These are phyloP conservation scores for Pythium rishiriense DNA, from an alignment of 352 stramenopile species.

Conservation along the genomic window DNA sequence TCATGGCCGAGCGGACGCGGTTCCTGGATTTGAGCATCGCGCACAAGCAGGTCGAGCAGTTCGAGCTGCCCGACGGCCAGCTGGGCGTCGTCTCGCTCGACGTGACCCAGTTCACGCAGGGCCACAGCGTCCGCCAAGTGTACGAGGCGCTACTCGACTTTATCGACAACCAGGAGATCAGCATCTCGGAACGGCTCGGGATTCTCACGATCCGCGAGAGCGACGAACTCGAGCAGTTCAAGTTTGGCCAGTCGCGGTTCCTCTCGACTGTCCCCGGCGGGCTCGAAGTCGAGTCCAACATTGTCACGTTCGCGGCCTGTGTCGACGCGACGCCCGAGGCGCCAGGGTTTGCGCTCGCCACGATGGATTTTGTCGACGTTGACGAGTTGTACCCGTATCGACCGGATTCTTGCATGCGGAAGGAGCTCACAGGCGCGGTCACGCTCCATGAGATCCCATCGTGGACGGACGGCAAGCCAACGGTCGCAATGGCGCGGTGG, in stretches of 20 bases:
- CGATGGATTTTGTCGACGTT: conserved; percentile 15
- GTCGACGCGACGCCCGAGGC: not conserved
- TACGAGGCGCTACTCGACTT: conserved; percentile 22
- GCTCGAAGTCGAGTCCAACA: conserved; percentile 24
- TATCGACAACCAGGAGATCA: conserved; percentile 22
- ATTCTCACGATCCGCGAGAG: conserved; percentile 23
- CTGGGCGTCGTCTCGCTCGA: conserved; percentile 6
- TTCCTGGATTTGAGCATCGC: conserved; percentile 1
- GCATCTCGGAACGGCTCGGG: conserved; percentile 21
- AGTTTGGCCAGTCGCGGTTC: conserved; percentile 11
- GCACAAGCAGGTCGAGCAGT: conserved; percentile 11
- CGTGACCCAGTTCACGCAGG: conserved; percentile 13
- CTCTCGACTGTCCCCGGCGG: conserved; percentile 5
- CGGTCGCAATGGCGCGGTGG: conserved; percentile 7
- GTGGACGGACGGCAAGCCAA: not conserved
- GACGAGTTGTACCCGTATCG: conserved; percentile 25
- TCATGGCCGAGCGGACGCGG: conserved; percentile 15
- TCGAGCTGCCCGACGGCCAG: conserved; percentile 6
- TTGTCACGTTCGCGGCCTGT: conserved; percentile 7
- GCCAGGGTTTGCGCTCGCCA: not conserved
- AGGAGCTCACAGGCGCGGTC: conserved; percentile 5
- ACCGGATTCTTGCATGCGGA: not conserved
- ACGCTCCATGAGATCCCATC: conserved; percentile 5
- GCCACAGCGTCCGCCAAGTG: conserved; percentile 20
- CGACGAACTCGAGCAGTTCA: conserved; percentile 14